A percentile compares a stretch with the other conserved stretches of the same genome.
Evolutionary conservation across 2,329 filamentous ascomycete species (phyloP).

Genomic region (Botrytis galanthina): DNA sequence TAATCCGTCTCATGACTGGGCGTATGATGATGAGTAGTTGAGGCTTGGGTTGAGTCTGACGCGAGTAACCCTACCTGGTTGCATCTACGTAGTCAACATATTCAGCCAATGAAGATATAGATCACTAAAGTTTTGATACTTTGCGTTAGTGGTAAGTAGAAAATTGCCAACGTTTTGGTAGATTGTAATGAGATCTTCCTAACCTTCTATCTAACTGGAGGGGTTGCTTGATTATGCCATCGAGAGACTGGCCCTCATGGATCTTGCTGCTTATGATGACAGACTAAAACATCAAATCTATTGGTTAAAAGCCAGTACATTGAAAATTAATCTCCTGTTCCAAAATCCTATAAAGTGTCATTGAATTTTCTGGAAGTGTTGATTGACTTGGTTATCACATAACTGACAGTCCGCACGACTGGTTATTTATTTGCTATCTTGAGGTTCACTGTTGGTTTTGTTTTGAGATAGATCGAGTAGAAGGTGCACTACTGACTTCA

Average conservation of each 20-base stretch:
- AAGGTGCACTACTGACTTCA: constrained; percentile 8
- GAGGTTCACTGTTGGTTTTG: not conserved
- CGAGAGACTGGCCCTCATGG: not conserved
- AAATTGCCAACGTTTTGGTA: constrained; percentile 14
- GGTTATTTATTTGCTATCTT: not conserved
- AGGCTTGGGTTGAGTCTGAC: too few species aligned
- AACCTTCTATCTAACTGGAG: constrained; percentile 11
- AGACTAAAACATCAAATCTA: constrained; percentile 20
- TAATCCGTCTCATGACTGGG: not conserved
- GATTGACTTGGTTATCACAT: constrained; percentile 6
- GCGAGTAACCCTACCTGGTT: not conserved
- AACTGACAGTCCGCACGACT: constrained; percentile 41
- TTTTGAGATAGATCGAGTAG: constrained; percentile 22
- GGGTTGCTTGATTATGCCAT: not conserved
- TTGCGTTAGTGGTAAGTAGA: not conserved
- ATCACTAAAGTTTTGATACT: constrained; percentile 10
- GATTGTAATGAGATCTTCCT: not conserved
- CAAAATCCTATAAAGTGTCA: constrained; percentile 12
- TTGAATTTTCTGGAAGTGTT: constrained; percentile 1
- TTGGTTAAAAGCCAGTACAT: not conserved
- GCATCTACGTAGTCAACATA: constrained; percentile 17
- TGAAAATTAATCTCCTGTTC: not conserved
- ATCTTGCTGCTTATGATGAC: constrained; percentile 14
- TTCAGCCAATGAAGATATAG: constrained; percentile 24
- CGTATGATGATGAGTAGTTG: not conserved